Evolutionary conservation across 2,329 filamentous ascomycete genomes (phyloP).

Genomic region (Aspergillus quadrilineatus): DNA sequence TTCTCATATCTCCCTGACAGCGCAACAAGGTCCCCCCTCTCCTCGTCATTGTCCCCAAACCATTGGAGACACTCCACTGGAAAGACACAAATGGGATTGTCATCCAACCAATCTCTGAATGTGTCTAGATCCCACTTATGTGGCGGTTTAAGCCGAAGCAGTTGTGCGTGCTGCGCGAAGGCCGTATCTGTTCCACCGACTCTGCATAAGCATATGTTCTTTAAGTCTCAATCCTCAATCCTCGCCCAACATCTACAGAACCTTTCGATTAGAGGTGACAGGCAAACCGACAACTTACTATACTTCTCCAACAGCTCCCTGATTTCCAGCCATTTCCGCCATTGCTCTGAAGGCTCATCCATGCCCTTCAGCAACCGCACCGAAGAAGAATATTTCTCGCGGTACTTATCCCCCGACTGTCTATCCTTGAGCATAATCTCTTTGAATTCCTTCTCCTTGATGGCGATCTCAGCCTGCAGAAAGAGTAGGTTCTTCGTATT

Average conservation of each 20-base stretch:
- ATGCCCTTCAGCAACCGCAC: slow-evolving; percentile 4
- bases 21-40: slow-evolving; percentile 5
- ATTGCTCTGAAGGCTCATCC: slow-evolving; percentile 4
- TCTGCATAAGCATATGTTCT: not conserved
- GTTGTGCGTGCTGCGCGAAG: slow-evolving; percentile 10
- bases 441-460: slow-evolving; percentile 6
- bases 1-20: slow-evolving; percentile 8
- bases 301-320: slow-evolving; percentile 15
- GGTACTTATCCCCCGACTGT: not conserved
- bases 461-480: slow-evolving; percentile 12
- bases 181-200: slow-evolving; percentile 8
- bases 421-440: slow-evolving; percentile 4
- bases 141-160: slow-evolving; percentile 6
- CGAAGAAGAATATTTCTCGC: slow-evolving; percentile 1
- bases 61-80: slow-evolving; percentile 6
- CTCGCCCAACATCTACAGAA: too few relatives aligned
- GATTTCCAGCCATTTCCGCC: slow-evolving; percentile 10
- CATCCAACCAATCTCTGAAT: slow-evolving; percentile 6
- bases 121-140: not conserved
- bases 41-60: not conserved
- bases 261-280: not conserved
- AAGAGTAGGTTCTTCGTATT: slow-evolving; percentile 15
- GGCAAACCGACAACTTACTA: slow-evolving; percentile 7
- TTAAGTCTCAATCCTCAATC: too few relatives aligned
- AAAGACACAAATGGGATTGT: not conserved